Percentiles rank a stretch among this genome's conserved stretches.
Conservation (phyloP, 345 rosid species). For the Gossypium bickii region DNA sequence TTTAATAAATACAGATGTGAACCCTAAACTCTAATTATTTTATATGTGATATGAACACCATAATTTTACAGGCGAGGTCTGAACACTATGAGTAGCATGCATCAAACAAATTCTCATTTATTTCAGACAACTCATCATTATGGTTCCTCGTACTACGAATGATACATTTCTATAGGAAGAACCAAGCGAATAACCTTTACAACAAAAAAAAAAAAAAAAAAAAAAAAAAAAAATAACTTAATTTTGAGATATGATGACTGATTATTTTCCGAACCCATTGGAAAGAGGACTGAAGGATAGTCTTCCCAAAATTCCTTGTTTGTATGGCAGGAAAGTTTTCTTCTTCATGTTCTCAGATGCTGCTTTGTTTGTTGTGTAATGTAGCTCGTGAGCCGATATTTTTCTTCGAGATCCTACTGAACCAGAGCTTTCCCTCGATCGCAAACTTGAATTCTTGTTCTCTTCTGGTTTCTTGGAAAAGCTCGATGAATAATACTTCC, state of each 20-base stretch:
- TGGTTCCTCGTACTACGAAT: neutral
- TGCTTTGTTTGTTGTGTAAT: slow-evolving; percentile 76
- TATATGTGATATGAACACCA: too few relatives aligned
- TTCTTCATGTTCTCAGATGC: slow-evolving; percentile 68
- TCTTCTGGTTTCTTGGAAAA: slow-evolving; percentile 58
- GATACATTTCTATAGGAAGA: neutral
- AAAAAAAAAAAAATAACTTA: neutral
- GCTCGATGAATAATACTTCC: slow-evolving; percentile 37
- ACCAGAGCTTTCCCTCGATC: slow-evolving; percentile 32
- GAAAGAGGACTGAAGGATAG: slow-evolving; percentile 49
- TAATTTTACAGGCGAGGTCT: too few relatives aligned
- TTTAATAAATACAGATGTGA: too few relatives aligned
- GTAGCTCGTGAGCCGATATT: slow-evolving; percentile 77
- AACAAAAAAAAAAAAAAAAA: neutral
- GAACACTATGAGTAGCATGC: too few relatives aligned
- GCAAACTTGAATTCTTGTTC: slow-evolving; percentile 40
- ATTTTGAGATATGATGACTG: neutral
- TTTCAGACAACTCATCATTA: slow-evolving; percentile 7
- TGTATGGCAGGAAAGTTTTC: slow-evolving; percentile 88
- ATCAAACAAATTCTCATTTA: neutral
- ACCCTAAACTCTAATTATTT: too few relatives aligned
- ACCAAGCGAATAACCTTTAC: neutral
- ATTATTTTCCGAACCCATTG: slow-evolving; percentile 4
- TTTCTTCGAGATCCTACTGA: slow-evolving; percentile 28
- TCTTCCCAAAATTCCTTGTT: slow-evolving; percentile 69